phyloP scores from a whole-genome alignment of 805 yeast genomes.

The Kluyveromyces nonfermentans region DNA sequence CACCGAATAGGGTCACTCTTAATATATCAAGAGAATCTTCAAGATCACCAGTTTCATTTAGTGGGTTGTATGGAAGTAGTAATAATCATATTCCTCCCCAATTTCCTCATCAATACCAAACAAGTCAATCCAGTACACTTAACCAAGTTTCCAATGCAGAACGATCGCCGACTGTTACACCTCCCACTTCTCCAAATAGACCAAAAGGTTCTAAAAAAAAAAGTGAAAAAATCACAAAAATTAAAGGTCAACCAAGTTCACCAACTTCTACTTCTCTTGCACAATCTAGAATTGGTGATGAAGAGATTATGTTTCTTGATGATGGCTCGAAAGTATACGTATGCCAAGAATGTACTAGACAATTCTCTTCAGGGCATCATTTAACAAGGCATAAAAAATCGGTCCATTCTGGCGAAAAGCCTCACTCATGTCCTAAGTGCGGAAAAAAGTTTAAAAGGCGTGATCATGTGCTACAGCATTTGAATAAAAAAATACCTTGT shows the following conservation, averaged over 20 bases:
- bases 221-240: constrained; percentile 5
- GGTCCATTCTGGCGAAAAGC: constrained; percentile 32
- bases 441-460: constrained; percentile 31
- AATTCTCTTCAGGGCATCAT: constrained; percentile 31
- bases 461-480: constrained; percentile 31
- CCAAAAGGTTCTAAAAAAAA: constrained; percentile 5
- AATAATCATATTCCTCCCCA: constrained; percentile 13
- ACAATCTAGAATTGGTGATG: constrained; percentile 22
- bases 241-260: constrained; percentile 5
- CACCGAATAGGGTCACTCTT: constrained; percentile 26
- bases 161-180: constrained; percentile 8
- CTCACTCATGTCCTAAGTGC: constrained; percentile 31
- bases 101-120: constrained; percentile 15
- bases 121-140: constrained; percentile 12
- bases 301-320: constrained; percentile 26
- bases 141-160: constrained; percentile 16
- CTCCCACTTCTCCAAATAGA: constrained; percentile 8
- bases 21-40: constrained; percentile 27
- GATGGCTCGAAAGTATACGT: constrained; percentile 27
- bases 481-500: constrained; percentile 31
- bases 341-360: constrained; percentile 29
- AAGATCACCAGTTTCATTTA: constrained; percentile 22
- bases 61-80: constrained; percentile 15
- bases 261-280: constrained; percentile 9
- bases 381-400: constrained; percentile 31